Evolutionary conservation across 345 rosid species (phyloP).

Genomic region (Pistacia vera): DNA sequence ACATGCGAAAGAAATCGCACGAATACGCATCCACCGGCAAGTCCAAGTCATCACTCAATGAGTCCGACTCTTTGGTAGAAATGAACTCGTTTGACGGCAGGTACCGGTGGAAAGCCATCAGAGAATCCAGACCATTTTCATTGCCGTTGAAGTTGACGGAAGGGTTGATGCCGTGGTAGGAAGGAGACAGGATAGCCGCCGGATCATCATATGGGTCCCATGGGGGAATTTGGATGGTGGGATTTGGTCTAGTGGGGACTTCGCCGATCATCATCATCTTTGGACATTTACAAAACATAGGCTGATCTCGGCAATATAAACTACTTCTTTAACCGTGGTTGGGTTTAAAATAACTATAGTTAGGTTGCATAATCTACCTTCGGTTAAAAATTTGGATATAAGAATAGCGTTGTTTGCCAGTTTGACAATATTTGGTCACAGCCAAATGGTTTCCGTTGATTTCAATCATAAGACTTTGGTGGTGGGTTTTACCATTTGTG

Average conservation of each 20-base stretch:
- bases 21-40: conserved; percentile 50
- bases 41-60: conserved; percentile 41
- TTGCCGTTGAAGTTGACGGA: conserved; percentile 31
- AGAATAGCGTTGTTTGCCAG: background rate
- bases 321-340: conserved; percentile 43
- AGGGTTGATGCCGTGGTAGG: conserved; percentile 20
- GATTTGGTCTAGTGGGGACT: conserved; percentile 32
- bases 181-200: conserved; percentile 32
- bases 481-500: background rate
- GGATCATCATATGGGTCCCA: conserved; percentile 57
- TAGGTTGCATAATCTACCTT: conserved; percentile 22
- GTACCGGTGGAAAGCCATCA: conserved; percentile 57
- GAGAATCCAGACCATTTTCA: conserved; percentile 41
- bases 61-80: conserved; percentile 36
- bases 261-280: conserved; percentile 71
- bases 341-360: conserved; percentile 34
- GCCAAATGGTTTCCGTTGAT: conserved; percentile 33
- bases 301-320: conserved; percentile 30
- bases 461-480: background rate
- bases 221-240: conserved; percentile 58
- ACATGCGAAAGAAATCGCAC: conserved; percentile 71
- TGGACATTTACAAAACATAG: conserved; percentile 7
- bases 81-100: conserved; percentile 66
- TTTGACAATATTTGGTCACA: conserved; percentile 12
- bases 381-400: conserved; percentile 30